Evolutionary conservation across 2,329 filamentous ascomycete genomes (phyloP).

Genomic region (Sporothrix sp.): DNA sequence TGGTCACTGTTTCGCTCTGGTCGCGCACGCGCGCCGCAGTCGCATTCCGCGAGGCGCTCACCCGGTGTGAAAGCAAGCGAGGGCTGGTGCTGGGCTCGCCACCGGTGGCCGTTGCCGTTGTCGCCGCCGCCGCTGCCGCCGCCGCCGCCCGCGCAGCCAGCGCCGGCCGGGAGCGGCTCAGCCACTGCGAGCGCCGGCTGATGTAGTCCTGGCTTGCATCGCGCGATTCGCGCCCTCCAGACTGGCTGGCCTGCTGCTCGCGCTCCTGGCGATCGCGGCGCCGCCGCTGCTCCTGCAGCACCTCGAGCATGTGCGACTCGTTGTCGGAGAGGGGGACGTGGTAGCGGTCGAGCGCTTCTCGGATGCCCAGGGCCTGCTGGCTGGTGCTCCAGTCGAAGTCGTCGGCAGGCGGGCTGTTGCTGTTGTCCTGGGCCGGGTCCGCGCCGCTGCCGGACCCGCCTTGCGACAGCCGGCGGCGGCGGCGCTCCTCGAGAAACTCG

Average conservation of each 20-base stretch:
- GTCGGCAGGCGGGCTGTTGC: neutral
- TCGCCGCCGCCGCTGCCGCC: neutral
- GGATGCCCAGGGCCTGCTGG: conserved; percentile 24
- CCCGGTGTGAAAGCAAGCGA: no score
- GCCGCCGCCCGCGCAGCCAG: neutral
- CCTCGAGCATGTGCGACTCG: conserved; percentile 48
- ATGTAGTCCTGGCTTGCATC: conserved; percentile 4
- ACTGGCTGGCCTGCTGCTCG: neutral
- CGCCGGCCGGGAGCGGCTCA: conserved; percentile 5
- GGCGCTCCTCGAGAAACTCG: conserved; percentile 35
- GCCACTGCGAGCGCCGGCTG: conserved; percentile 6
- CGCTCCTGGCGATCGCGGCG: conserved; percentile 20
- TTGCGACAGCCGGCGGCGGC: conserved; percentile 33
- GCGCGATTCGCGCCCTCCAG: neutral
- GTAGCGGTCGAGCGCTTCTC: conserved; percentile 32
- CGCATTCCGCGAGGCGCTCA: no score
- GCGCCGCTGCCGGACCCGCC: conserved; percentile 19
- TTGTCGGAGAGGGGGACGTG: conserved; percentile 44
- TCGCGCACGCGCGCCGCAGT: conserved; percentile 25
- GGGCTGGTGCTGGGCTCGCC: conserved; percentile 14
- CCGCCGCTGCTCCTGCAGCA: conserved; percentile 43
- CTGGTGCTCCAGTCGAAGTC: conserved; percentile 17
- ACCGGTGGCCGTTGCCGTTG: neutral
- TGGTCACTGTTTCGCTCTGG: conserved; percentile 29
- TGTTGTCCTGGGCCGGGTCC: neutral